Evolutionary conservation across 2,329 filamentous ascomycete genomes (phyloP), one percentile per base, ranked within the genome.

Genomic region (Pseudogymnoascus sp.): DNA sequence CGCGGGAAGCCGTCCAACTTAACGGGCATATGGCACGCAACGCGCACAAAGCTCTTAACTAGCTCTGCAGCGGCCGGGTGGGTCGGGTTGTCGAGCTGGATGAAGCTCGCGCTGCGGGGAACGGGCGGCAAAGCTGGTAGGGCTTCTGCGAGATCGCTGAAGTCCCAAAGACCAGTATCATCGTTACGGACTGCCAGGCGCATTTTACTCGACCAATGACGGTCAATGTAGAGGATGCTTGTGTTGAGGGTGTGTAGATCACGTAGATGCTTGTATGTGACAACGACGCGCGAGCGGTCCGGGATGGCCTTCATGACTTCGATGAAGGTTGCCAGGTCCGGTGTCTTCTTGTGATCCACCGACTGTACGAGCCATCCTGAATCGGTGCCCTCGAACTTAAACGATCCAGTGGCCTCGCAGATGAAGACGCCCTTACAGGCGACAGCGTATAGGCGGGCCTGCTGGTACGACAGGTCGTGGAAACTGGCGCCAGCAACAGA

Each of bases 1-100:
- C 95, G 91, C 5, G 95, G 96, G 74, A 96, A 99, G n/a, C 95
- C 95, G 74, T 99, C 95, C 9, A 99, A 83, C 80, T 97, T 97
- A 66, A 99, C 80, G 0, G 95, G 95, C 88, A 99, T 93, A 23
- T 88, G 90, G 70, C 93, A 96, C 67, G 90, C 88, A 63, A 99
- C 89, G 40, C 95, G 89, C 26, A 99, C 93, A 74, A 99, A 97
- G 73, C 93, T 97, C 68, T 90, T 88, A 40, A 99, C 90, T 66
- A 99, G 85, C 68, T 96, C 91, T 2, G 93, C 92, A n/a, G 95
- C 93, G 17, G 91, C 90, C 23, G 91, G 87, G 73, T 97, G 89
- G 65, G 89, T 89, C 65, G 93, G 89, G 69, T 95, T 91, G 70
- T 93, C 90, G 67, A 99, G 84, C 74, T 92, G 88, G 69, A 97